Conservation (phyloP, 2,329 filamentous ascomycete species). For the Claviceps sp. region DNA sequence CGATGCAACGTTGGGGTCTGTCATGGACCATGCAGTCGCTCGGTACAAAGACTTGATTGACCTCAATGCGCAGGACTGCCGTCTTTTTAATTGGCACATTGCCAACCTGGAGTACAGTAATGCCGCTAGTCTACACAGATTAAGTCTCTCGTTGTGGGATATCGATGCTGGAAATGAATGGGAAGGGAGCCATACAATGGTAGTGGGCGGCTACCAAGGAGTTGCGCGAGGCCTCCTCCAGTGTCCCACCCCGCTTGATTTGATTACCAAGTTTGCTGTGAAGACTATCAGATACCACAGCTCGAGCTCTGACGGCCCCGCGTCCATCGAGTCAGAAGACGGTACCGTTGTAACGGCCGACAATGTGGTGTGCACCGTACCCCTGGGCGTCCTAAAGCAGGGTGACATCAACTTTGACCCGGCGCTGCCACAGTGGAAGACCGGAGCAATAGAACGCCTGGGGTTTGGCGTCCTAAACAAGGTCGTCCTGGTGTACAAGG, state of each 20-base stretch:
- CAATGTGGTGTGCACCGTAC: slow-evolving; percentile 77
- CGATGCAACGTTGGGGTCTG: slow-evolving; percentile 69
- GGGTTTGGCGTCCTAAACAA: slow-evolving; percentile 95
- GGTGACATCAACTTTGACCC: slow-evolving; percentile 74
- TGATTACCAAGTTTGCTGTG: slow-evolving; percentile 61
- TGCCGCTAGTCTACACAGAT: slow-evolving; percentile 70
- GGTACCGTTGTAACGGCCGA: slow-evolving; percentile 72
- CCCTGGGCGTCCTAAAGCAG: slow-evolving; percentile 84
- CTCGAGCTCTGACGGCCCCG: slow-evolving; percentile 30
- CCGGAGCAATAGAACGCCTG: slow-evolving; percentile 63
- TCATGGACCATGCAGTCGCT: slow-evolving; percentile 79
- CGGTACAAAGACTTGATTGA: slow-evolving; percentile 79
- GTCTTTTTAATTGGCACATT: slow-evolving; percentile 94
- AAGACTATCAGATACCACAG: slow-evolving; percentile 54
- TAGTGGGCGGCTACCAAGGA: slow-evolving; percentile 87
- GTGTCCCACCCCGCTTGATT: slow-evolving; percentile 61
- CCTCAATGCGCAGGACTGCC: slow-evolving; percentile 72
- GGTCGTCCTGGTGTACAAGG: slow-evolving; percentile 77
- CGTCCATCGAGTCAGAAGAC: slow-evolving; percentile 61
- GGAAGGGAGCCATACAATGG: slow-evolving; percentile 85
- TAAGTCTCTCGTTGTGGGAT: slow-evolving; percentile 88
- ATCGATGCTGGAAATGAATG: slow-evolving; percentile 97
- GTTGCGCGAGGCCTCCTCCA: slow-evolving; percentile 77
- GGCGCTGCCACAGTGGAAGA: slow-evolving; percentile 76
- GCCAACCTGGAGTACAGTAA: slow-evolving; percentile 98